Evolutionary conservation across 1,284 basidiomycete genomes (phyloP), one percentile per base, ranked within the genome.

Genomic region (Cutaneotrichosporon mucoides): DNA sequence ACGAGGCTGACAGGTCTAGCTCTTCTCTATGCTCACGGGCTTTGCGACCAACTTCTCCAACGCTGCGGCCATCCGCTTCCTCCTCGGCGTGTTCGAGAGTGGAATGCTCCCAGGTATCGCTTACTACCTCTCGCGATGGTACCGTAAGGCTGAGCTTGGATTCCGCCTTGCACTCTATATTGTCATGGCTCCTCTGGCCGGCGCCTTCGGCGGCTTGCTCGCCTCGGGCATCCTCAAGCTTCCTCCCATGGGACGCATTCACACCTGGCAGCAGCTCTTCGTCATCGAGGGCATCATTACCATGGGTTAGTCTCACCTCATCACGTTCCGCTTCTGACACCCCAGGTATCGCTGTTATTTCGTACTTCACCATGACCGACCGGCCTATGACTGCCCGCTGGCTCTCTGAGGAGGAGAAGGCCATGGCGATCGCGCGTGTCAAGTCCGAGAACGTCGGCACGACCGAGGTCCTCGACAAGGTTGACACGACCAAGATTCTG

Each of bases 371-470:
- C 16, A 62, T 75, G 9, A 73, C 73, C 16, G 73, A 75, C 63
- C 74, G 65, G 46, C 74, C 74, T 3, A 59, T 52, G 43, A 69
- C 61, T 9, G 67, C 67, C 2, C 54, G 60, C 38, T 68, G 65
- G 66, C 62, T 68, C 43, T 56, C 24, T 6, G 60, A 47, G 11
- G 67, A 67, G 38, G 66, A 68, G 53, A 67, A 67, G 62, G 60
- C 61, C 4, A 60, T 68, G 10, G 64, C 64, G 1, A 60, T 68
- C 11, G 67, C 66, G 3, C 64, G 64, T 53, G 55, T 64, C 37
- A 77, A 79, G 68, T 70, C 71, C 2, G 78, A 80, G 57, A 78
- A 74, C 50, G 69, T 73, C 24, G 73, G 75, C 5, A 54, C 64
- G 9, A 65, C 61, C 9, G 66, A 66, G 5, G 72, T 73, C 6